Conservation (phyloP, 768 basidiomycete genomes). For the Mycena filopes region DNA sequence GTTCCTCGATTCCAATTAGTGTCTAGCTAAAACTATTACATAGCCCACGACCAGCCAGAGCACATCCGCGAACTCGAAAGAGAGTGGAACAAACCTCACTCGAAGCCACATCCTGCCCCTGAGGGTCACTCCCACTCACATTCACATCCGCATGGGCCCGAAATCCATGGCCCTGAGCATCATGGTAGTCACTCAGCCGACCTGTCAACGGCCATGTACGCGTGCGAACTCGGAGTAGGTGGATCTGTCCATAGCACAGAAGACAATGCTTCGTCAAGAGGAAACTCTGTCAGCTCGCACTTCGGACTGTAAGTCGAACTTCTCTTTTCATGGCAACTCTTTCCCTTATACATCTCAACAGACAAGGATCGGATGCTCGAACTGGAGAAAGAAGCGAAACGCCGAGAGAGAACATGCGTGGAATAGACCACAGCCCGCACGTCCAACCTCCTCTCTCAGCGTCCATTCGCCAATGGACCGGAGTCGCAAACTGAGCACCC, state of each 20-base stretch:
- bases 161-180: slow-evolving; percentile 21
- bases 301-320: slow-evolving; percentile 59
- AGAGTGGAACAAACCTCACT: slow-evolving; percentile 54
- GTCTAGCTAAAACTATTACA: neutral
- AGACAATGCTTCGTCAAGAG: slow-evolving; percentile 54
- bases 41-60: slow-evolving; percentile 35
- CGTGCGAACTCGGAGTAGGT: slow-evolving; percentile 45
- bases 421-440: slow-evolving; percentile 58
- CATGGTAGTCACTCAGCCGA: slow-evolving; percentile 39
- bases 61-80: slow-evolving; percentile 55
- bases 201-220: slow-evolving; percentile 37
- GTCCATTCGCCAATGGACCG: slow-evolving; percentile 49
- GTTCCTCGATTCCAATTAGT: neutral
- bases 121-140: slow-evolving; percentile 34
- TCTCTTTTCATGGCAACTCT: neutral
- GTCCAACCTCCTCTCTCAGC: slow-evolving; percentile 45
- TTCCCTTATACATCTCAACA: slow-evolving; percentile 35
- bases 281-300: slow-evolving; percentile 60
- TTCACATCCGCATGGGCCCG: slow-evolving; percentile 31
- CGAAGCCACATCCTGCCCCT: slow-evolving; percentile 29
- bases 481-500: slow-evolving; percentile 35
- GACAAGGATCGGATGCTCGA: slow-evolving; percentile 58
- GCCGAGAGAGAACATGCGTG: slow-evolving; percentile 64
- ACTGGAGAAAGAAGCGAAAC: slow-evolving; percentile 54
- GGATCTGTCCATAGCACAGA: slow-evolving; percentile 52